Base-by-base conservation (phyloP, 2,329 filamentous ascomycete genomes). In the Microcyclospora pomicola region DNA sequence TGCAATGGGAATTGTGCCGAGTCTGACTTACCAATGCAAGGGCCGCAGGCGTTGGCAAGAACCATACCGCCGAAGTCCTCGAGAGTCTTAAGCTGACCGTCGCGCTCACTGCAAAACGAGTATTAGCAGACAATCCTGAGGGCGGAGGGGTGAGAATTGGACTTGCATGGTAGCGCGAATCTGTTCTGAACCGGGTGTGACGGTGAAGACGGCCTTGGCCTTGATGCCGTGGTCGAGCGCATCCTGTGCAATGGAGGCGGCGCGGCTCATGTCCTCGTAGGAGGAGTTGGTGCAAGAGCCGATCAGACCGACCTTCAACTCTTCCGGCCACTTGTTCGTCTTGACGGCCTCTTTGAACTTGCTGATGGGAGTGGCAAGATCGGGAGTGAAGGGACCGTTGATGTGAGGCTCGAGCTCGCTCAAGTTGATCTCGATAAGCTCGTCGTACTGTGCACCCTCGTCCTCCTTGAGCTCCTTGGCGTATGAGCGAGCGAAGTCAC, bases 301-400 rank as follows among this genome's bases (percentile, higher is more conserved):
- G 56, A 98, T 96, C 41, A 98, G 71, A 59, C 88, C 88, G 50
- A 93, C 91, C 71, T 94, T 95, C 57, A 98, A 73, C 60, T 94
- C 86, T 65, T 91, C 80, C 14, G 91, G 91, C 91, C 91, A 98
- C 64, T 80, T 77, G 70, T 98, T 94, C 57, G 80, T 77, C 71
- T 92, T 86, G 57, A 88, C 88, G 50, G 85, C 84, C 58, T 92
- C 80, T 66, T 82, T 85, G 71, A 96, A 94, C 71, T 95, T 91
- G 67, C 85, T 94, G 62, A 98, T 92, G 36, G 91, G 91, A 6
- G 91, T 96, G 39, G 86, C 87, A 67, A 98, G 73, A 76, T 98
- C 91, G 44, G 91, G 91, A 19, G 91, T 98, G 76, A 96, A 96
- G 48, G 91, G 91, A 49, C 91, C 91, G 71, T 98, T 98, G 71